Evolutionary conservation across 768 basidiomycete species (phyloP), one percentile per base, ranked within the genome.

Genomic region (Mycena latifolia): DNA sequence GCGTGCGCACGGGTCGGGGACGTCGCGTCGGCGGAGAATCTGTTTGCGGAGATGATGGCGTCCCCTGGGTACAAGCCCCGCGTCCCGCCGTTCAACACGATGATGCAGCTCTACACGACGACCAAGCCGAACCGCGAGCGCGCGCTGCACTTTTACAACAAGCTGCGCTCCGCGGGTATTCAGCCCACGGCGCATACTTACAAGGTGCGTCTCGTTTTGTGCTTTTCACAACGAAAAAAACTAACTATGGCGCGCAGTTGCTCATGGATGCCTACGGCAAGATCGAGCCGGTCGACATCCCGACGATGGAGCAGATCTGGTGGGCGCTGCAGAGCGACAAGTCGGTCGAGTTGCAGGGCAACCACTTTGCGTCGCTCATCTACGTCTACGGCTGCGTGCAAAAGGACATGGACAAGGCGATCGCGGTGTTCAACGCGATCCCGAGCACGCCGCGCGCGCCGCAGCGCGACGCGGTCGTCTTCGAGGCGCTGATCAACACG

Each of bases 1-100:
- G 97, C 96, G 1, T 98, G 96, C 77, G 94, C 94, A 39, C 87
- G 97, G 62, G 95, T 98, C 3, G 98, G 98, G 2, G 96, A 99
- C 74, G 86, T 88, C 8, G 79, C 82, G 5, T 89, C 92, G 0
- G 98, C 98, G 7, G 93, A 94, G 77, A 80, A 82, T 11, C 79
- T 98, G 48, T 99, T 98, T 80, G 74, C 78, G 60, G 96, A 98
- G 81, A 99, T 99, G 98, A 76, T 82, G 0, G 69, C 77, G 47
- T 83, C 88, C 64, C 81, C 78, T 37, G 91, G 90, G 70, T 98
- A 95, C 84, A 91, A 85, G 79, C 91, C 96, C 11, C 85, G 96
- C 9, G 90, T 98, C 1, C 98, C 97, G 22, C 97, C 97, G 0
- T 99, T 90, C 85, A 99, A 99, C 80, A 96, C 92, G 35, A 98